Conservation (phyloP, 164 flowering plant species). For the Saururus chinensis region DNA sequence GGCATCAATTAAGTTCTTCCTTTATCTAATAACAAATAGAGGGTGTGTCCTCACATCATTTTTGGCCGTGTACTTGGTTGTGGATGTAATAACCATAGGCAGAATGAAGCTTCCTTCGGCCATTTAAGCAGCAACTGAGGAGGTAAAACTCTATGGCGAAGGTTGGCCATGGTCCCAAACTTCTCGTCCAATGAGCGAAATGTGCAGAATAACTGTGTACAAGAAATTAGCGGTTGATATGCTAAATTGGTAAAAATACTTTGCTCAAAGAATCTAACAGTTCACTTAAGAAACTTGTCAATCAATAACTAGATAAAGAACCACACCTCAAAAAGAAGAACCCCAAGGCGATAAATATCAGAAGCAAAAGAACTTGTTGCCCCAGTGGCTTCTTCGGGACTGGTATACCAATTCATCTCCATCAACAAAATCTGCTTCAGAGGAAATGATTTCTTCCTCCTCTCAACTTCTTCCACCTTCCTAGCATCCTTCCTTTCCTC, state of each 20-base stretch:
- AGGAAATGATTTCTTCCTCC: constrained; percentile 44
- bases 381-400: constrained; percentile 87
- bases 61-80: constrained; percentile 76
- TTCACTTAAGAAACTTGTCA: neutral
- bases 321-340: constrained; percentile 89
- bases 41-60: constrained; percentile 36
- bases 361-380: constrained; percentile 64
- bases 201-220: constrained; percentile 68
- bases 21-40: neutral
- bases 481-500: constrained; percentile 17
- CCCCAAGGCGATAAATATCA: constrained; percentile 78
- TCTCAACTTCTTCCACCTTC: neutral
- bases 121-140: constrained; percentile 78
- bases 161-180: constrained; percentile 70
- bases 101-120: constrained; percentile 97
- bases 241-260: neutral
- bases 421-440: constrained; percentile 61
- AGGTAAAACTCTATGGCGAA: constrained; percentile 90
- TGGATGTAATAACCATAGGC: constrained; percentile 91
- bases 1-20: neutral
- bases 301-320: neutral
- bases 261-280: neutral
- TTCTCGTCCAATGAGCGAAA: constrained; percentile 74
- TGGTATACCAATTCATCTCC: constrained; percentile 85
- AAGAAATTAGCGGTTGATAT: constrained; percentile 1